Base-by-base conservation (phyloP, 371 early-diverging fungal species). In the Amoeboaphelidium occidentale region DNA sequence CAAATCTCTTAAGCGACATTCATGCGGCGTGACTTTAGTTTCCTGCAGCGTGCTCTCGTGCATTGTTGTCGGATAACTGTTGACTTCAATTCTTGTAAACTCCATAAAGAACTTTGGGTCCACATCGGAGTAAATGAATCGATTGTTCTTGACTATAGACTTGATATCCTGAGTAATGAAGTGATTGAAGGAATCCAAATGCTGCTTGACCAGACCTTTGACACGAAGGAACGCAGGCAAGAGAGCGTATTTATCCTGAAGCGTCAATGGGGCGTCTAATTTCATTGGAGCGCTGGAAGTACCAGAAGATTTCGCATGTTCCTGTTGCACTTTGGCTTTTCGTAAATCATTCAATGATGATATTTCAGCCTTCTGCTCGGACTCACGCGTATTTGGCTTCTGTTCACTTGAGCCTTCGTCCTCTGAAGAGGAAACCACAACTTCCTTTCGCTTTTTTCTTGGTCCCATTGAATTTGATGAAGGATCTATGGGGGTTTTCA, bases 131-230 rank as follows among this genome's bases (percentile, higher is more conserved):
- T 81, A 84, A 27, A 99, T 81, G 53, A 76, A 76, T 55, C 81
- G 77, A 65, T 97, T 98, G 10, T 97, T 93, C 56, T 76, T 69
- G 49, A 98, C 70, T 55, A 99, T 97, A 57, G 87, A 82, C 59
- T 86, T 78, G 53, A 99, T 66, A 53, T 96, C 99, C 20, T 81
- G 78, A 55, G 91, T 78, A 57, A 98, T 72, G 68, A 99, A 98
- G 63, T 96, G 93, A 70, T 99, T 92, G 72, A 91, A 99, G 0
- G 99, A 99, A 62, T 97, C 97, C 52, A 97, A 78, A 61, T 99
- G 99, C 65, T 99, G 99, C 63, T 98, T 90, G 51, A 97, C 86
- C 27, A 99, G 79, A 55, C 98, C 98, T 60, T 94, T 97, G 43
- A 93, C 86, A 61, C 85, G 82, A 27, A 99, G 68, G 63, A 93